Evolutionary conservation across 2,329 filamentous ascomycete genomes (phyloP).

Genomic region (Apiospora hydei): DNA sequence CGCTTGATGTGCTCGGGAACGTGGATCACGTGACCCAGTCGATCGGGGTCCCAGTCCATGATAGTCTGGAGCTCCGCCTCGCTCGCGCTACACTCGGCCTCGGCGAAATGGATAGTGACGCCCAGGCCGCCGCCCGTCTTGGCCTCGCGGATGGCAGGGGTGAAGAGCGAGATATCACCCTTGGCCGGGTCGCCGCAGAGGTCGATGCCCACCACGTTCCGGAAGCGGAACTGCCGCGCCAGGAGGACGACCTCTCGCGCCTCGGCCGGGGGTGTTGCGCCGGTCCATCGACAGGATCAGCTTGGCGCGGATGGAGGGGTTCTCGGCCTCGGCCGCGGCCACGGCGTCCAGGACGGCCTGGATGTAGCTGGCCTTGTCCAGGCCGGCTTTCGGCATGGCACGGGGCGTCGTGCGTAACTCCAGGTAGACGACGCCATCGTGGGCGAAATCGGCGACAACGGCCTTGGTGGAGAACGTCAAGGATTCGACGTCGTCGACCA

Average conservation of each 20-base stretch:
- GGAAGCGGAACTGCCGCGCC: constrained; percentile 59
- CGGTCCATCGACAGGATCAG: constrained; percentile 81
- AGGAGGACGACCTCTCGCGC: constrained; percentile 71
- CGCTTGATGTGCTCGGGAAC: constrained; percentile 66
- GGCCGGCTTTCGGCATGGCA: constrained; percentile 56
- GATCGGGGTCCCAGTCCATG: constrained; percentile 69
- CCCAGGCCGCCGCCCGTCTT: constrained; percentile 59
- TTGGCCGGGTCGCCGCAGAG: constrained; percentile 78
- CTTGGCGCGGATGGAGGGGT: constrained; percentile 60
- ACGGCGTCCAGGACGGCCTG: constrained; percentile 71
- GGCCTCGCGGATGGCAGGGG: constrained; percentile 64
- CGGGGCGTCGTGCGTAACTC: constrained; percentile 84
- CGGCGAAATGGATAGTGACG: constrained; percentile 81
- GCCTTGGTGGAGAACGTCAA: constrained; percentile 68
- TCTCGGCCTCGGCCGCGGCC: constrained; percentile 38
- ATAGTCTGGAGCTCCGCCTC: constrained; percentile 68
- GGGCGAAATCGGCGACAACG: constrained; percentile 71
- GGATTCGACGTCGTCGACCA: constrained; percentile 69
- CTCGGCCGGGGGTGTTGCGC: constrained; percentile 61
- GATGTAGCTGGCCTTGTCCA: constrained; percentile 72
- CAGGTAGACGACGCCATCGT: constrained; percentile 77
- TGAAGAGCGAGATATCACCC: constrained; percentile 67
- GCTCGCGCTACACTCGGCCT: constrained; percentile 64
- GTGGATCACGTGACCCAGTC: constrained; percentile 82
- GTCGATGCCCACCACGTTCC: constrained; percentile 74